phyloP scores from a whole-genome alignment of 805 yeast species.

The Vanderwaltozyma polyspora region DNA sequence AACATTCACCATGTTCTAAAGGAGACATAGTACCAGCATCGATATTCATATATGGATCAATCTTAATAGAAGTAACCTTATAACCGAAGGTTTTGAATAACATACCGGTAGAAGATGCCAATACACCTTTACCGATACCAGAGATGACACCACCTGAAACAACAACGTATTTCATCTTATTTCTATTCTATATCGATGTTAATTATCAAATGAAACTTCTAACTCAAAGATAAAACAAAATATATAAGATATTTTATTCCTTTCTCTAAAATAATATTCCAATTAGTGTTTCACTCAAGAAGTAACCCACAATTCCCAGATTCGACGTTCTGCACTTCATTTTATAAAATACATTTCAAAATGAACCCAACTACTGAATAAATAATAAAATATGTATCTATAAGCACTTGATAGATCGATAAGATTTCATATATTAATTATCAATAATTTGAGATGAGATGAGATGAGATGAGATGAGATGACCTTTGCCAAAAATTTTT shows the following conservation, averaged over 20 bases:
- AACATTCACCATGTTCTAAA: constrained; percentile 97
- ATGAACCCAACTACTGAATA: no score
- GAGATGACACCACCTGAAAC: constrained; percentile 99
- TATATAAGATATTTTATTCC: no score
- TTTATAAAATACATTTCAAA: no score
- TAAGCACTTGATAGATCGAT: not conserved
- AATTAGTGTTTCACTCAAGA: no score
- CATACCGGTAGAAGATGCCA: constrained; percentile 95
- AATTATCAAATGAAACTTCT: no score
- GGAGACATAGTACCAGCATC: constrained; percentile 99
- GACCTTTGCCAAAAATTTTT: constrained; percentile 1
- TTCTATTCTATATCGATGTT: no score
- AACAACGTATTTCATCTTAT: constrained; percentile 88
- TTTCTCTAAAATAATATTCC: no score
- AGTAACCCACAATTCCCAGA: no score
- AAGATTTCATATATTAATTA: not conserved
- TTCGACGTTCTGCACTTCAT: no score
- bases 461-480: constrained; percentile 3
- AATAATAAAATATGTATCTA: no score
- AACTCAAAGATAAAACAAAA: no score
- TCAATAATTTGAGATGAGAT: not conserved
- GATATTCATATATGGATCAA: constrained; percentile 97
- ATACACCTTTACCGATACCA: constrained; percentile 98
- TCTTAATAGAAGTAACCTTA: constrained; percentile 93
- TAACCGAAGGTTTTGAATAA: constrained; percentile 85